Evolutionary conservation across 441 rosid species (phyloP).

Genomic region (Croton laevigatus): DNA sequence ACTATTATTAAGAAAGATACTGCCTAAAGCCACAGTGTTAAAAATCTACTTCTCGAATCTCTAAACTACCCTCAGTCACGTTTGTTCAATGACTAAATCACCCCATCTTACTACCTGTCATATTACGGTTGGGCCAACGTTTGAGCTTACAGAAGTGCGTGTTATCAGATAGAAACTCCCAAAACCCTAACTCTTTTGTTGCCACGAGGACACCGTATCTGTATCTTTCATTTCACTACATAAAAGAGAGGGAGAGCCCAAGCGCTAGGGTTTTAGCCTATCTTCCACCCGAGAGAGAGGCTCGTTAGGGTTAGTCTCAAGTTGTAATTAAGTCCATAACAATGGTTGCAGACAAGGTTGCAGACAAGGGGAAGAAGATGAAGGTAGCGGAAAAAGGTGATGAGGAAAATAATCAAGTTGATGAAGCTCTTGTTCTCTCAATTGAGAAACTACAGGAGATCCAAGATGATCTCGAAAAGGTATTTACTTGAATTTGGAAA

Average conservation of each 20-base stretch:
- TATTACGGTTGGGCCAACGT: neutral
- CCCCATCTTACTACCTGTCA: neutral
- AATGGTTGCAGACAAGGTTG: conserved; percentile 45
- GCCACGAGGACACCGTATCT: neutral
- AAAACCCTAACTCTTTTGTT: conserved; percentile 62
- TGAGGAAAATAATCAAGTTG: conserved; percentile 71
- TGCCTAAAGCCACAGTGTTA: too few species aligned
- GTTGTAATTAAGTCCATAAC: neutral
- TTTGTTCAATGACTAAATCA: neutral
- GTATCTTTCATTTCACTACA: conserved; percentile 21
- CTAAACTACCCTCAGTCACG: neutral
- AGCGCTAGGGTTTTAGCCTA: conserved; percentile 50
- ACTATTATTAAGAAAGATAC: neutral
- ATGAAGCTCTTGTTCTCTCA: conserved; percentile 73
- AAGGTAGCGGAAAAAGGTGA: conserved; percentile 57
- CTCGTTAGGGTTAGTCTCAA: neutral
- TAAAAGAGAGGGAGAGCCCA: conserved; percentile 11
- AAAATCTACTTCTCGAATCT: neutral
- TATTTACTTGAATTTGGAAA: conserved; percentile 7
- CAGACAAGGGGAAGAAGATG: conserved; percentile 79
- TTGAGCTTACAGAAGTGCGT: neutral
- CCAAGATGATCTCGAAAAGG: conserved; percentile 97
- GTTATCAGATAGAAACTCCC: conserved; percentile 37
- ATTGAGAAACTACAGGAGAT: conserved; percentile 96
- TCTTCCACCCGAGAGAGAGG: conserved; percentile 6